These are phyloP conservation scores for Scleromitrula shiraiana DNA, from an alignment of 2,329 filamentous ascomycete species.

Conservation along the genomic window DNA sequence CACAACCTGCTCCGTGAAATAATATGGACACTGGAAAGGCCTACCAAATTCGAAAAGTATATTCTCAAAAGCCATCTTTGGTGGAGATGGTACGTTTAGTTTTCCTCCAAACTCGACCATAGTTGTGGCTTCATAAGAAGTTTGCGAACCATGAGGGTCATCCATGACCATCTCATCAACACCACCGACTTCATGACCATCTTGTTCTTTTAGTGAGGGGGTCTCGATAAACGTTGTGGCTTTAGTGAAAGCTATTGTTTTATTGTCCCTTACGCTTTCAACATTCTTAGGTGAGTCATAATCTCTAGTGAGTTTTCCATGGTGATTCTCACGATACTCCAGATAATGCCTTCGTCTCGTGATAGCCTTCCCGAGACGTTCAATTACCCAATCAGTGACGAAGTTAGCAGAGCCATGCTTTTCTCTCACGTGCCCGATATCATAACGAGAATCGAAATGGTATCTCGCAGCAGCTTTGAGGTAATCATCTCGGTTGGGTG, in stretches of 20 bases:
- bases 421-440: conserved; percentile 21
- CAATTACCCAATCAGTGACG: conserved; percentile 17
- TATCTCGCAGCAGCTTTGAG: conserved; percentile 22
- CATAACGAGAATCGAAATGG: conserved; percentile 9
- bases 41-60: conserved; percentile 20
- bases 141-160: conserved; percentile 18
- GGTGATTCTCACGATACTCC: conserved; percentile 27
- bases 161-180: conserved; percentile 3
- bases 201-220: not conserved
- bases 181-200: not conserved
- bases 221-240: conserved; percentile 20
- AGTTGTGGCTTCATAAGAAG: conserved; percentile 20
- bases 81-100: conserved; percentile 16
- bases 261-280: conserved; percentile 6
- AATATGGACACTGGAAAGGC: conserved; percentile 22
- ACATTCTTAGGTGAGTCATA: conserved; percentile 8
- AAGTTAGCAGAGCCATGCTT: conserved; percentile 16
- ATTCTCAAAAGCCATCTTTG: conserved; percentile 17
- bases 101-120: conserved; percentile 8
- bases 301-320: conserved; percentile 16
- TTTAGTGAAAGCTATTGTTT: conserved; percentile 18
- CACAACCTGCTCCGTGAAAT: conserved; percentile 19
- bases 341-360: conserved; percentile 28
- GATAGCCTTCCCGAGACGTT: conserved; percentile 27
- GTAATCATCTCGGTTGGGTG: conserved; percentile 21